Percentiles rank a stretch among this genome's conserved stretches.
phyloP scores from a whole-genome alignment of 768 basidiomycete genomes.

The Leccinum disarticulatum region DNA sequence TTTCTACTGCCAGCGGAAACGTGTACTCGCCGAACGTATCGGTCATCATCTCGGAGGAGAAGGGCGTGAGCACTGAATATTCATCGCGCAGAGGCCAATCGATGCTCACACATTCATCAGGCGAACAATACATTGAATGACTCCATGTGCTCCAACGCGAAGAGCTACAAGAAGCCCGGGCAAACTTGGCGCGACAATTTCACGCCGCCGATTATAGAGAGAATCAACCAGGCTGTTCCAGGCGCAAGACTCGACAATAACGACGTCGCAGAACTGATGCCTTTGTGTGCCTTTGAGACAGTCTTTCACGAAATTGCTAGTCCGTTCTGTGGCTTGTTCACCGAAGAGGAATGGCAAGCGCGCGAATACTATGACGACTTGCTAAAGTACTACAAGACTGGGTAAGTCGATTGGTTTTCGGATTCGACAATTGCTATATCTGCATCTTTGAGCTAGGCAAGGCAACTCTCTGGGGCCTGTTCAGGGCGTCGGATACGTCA shows the following conservation, averaged over 20 bases:
- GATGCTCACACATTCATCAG: slow-evolving; percentile 27
- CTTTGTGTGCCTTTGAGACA: slow-evolving; percentile 82
- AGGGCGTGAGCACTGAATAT: slow-evolving; percentile 39
- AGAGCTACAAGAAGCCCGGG: slow-evolving; percentile 43
- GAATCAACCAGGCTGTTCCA: slow-evolving; percentile 60
- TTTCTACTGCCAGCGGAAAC: slow-evolving; percentile 51
- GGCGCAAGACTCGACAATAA: slow-evolving; percentile 55
- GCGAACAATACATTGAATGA: slow-evolving; percentile 70
- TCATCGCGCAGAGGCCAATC: background rate
- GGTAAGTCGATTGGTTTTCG: slow-evolving; percentile 40
- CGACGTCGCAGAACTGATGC: slow-evolving; percentile 63
- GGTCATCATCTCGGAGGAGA: slow-evolving; percentile 49
- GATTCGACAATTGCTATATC: background rate
- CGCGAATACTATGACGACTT: slow-evolving; percentile 75
- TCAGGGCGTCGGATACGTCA: slow-evolving; percentile 85
- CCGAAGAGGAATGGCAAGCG: slow-evolving; percentile 55
- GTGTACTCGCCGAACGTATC: slow-evolving; percentile 48
- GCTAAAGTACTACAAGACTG: slow-evolving; percentile 76
- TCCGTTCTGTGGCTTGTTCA: slow-evolving; percentile 76
- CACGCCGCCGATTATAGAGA: slow-evolving; percentile 51
- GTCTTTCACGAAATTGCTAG: slow-evolving; percentile 50
- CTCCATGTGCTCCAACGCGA: slow-evolving; percentile 59
- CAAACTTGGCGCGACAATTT: slow-evolving; percentile 57
- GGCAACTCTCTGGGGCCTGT: slow-evolving; percentile 70
- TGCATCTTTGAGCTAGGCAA: slow-evolving; percentile 42